Evolutionary conservation across 2,329 filamentous ascomycete species (phyloP), one percentile per base, ranked within the genome.

Genomic region (Cladosporium austrohemisphaericum): DNA sequence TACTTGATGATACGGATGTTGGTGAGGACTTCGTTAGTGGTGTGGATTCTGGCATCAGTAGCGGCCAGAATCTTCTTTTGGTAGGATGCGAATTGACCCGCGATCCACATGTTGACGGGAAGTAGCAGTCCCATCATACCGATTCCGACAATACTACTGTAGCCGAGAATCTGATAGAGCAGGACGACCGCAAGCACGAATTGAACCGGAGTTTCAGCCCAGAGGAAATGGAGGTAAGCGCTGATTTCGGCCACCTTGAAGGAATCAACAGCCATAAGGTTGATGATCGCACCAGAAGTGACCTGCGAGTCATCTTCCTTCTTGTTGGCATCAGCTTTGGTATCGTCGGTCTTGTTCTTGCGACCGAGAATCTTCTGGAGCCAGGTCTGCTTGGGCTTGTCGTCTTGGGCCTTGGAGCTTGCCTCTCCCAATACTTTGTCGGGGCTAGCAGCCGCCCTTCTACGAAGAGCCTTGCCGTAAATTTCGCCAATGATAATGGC

Each of bases 1-100:
- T 93, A 98, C 66, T 98, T 98, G 79, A 98, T 97, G 66, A 98
- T 96, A 44, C 93, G 84, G 57, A 98, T 97, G 61, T 97, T 98
- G 64, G 95, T 91, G 22, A 98, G 75, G 6, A 97, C 87, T 69
- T 98, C 93, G 66, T 98, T 98, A 4, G 93, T 98, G 4, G 90
- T 86, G 64, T 96, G 88, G 55, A 98, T 97, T 46, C 93, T 84
- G 63, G 93, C 93, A 70, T 98, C 93, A 3, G 93, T 98, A 16
- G 90, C 90, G 45, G 86, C 81, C 72, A 97, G 83, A 61, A 98
- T 97, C 57, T 83, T 81, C 71, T 95, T 95, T 65, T 96, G 93
- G 2, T 89, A 88, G 45, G 78, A 79, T 57, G 84, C 84, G 71
- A 98, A 98, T 36, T 85, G 87, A 62, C 83, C 85, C 10, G 91